Percentiles rank a stretch among this genome's conserved stretches.
phyloP scores from a whole-genome alignment of 1,284 basidiomycete genomes.

The Leccinum subrobustum region DNA sequence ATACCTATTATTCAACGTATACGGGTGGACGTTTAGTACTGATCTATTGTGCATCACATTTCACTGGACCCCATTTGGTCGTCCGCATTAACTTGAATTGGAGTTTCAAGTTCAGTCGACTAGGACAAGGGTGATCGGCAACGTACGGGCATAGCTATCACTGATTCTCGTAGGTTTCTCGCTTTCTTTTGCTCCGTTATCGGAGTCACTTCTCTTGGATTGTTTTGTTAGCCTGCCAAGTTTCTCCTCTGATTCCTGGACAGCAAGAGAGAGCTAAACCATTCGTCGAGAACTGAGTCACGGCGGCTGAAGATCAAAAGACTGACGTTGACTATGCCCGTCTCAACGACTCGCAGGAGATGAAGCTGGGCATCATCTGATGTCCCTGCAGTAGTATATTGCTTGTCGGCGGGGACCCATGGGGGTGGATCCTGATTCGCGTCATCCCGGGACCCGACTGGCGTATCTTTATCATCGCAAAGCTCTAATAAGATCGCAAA shows the following conservation, averaged over 20 bases:
- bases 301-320: not conserved
- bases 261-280: conserved; percentile 63
- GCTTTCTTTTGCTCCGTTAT: conserved; percentile 35
- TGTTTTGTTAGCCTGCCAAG: conserved; percentile 34
- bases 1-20: conserved; percentile 86
- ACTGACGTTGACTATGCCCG: conserved; percentile 81
- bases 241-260: conserved; percentile 79
- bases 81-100: conserved; percentile 7
- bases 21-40: conserved; percentile 74
- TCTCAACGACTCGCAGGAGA: conserved; percentile 78
- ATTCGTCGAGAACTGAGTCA: conserved; percentile 1
- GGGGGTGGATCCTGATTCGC: conserved; percentile 60
- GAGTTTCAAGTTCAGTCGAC: conserved; percentile 5
- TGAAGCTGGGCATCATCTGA: conserved; percentile 61
- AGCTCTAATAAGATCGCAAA: conserved; percentile 86
- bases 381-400: conserved; percentile 62
- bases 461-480: conserved; percentile 64
- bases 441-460: conserved; percentile 46
- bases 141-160: not conserved
- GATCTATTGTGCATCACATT: conserved; percentile 18
- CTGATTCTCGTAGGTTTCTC: conserved; percentile 20
- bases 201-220: conserved; percentile 1
- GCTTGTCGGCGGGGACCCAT: conserved; percentile 69
- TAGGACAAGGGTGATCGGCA: not conserved
- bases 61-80: conserved; percentile 5